Evolutionary conservation across 169 alveolate species (phyloP).

Genomic region (Cyclospora cayetanensis): DNA sequence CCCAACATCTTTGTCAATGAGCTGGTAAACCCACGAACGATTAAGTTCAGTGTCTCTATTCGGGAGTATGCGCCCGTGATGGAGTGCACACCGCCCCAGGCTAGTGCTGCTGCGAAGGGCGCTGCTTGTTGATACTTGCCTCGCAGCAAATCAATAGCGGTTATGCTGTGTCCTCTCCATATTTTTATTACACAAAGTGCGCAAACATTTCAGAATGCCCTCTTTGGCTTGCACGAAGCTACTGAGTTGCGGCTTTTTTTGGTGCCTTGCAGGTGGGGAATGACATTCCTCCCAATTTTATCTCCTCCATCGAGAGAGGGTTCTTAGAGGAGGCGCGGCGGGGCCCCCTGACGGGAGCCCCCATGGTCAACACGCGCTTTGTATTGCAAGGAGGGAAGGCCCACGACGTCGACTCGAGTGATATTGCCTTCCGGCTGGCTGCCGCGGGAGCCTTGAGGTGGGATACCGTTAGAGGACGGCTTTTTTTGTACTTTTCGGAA

Average conservation of each 20-base stretch:
- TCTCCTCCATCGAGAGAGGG: slow-evolving; percentile 95
- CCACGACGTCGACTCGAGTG: slow-evolving; percentile 95
- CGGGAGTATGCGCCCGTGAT: too few relatives aligned
- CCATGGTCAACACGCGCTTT: slow-evolving; percentile 91
- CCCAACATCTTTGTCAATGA: slow-evolving; percentile 72
- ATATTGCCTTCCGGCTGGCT: slow-evolving; percentile 93
- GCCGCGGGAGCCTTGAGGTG: slow-evolving; percentile 89
- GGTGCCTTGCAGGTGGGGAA: slow-evolving; percentile 78
- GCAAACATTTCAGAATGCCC: too few relatives aligned
- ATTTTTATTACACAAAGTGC: too few relatives aligned
- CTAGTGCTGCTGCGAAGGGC: too few relatives aligned
- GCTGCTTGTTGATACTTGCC: too few relatives aligned
- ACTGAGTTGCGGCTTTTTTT: background rate
- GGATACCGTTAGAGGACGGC: slow-evolving; percentile 40
- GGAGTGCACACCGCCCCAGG: too few relatives aligned
- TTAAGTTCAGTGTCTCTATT: too few relatives aligned
- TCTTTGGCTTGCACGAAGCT: background rate
- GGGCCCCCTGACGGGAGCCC: slow-evolving; percentile 93
- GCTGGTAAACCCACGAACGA: slow-evolving; percentile 54
- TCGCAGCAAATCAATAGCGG: too few relatives aligned
- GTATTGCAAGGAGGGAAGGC: slow-evolving; percentile 91
- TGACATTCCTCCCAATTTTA: slow-evolving; percentile 93
- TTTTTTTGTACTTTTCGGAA: background rate
- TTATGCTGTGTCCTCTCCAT: too few relatives aligned
- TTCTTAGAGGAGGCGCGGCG: slow-evolving; percentile 90